A percentile compares a stretch with the other conserved stretches of the same genome.
These are phyloP conservation scores for Fusarium sp. DNA, from an alignment of 2,329 filamentous ascomycete species.

Conservation along the genomic window DNA sequence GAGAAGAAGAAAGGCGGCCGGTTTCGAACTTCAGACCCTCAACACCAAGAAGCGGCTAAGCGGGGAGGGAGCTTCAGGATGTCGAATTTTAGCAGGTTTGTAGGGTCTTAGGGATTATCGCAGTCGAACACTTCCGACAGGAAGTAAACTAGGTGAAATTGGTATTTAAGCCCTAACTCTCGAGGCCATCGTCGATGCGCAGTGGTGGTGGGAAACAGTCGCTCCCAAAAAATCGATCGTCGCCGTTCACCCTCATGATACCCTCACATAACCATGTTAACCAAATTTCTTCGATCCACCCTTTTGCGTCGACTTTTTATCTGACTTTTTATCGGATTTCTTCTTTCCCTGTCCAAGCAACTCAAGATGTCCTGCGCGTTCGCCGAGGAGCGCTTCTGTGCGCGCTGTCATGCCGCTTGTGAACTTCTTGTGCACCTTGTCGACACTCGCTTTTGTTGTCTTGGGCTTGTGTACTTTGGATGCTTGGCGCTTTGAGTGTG, in stretches of 20 bases:
- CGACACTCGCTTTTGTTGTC: constrained; percentile 60
- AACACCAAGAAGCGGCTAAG: constrained; percentile 7
- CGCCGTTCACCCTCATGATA: background rate
- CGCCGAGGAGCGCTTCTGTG: constrained; percentile 70
- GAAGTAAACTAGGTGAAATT: background rate
- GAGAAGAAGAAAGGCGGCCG: background rate
- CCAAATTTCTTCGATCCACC: constrained; percentile 70
- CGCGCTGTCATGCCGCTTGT: constrained; percentile 65
- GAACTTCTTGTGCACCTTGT: constrained; percentile 69
- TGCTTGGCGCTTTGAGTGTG: constrained; percentile 59
- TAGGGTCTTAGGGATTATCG: background rate
- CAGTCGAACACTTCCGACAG: background rate
- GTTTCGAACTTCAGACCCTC: background rate
- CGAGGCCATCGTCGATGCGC: background rate
- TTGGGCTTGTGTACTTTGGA: constrained; percentile 65
- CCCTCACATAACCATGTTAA: constrained; percentile 50
- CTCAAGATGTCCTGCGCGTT: constrained; percentile 71
- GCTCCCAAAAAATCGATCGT: constrained; percentile 20
- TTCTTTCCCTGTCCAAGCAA: constrained; percentile 70
- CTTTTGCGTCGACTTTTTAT: constrained; percentile 57
- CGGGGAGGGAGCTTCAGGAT: background rate
- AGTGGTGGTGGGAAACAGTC: background rate
- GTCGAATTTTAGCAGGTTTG: constrained; percentile 1
- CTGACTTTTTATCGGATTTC: constrained; percentile 59
- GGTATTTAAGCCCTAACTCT: background rate